These are phyloP conservation scores for Amanita pallidorosea DNA, from an alignment of 768 basidiomycete species.

Conservation along the genomic window DNA sequence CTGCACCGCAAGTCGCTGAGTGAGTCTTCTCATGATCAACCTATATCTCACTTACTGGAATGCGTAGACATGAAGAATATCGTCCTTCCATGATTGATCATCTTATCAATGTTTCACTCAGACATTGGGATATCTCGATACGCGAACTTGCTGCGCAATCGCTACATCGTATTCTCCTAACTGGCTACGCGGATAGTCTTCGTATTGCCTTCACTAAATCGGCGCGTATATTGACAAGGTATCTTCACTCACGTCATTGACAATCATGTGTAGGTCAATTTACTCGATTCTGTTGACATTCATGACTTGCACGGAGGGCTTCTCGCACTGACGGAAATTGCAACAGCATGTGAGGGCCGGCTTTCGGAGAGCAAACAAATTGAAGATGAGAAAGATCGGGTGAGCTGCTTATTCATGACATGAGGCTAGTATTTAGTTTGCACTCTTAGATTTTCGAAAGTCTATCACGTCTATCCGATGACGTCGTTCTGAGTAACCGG, in stretches of 20 bases:
- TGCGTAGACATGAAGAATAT: conserved; percentile 69
- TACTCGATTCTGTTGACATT: conserved; percentile 55
- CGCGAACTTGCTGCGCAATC: conserved; percentile 70
- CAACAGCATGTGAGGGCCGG: conserved; percentile 33
- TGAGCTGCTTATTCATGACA: background rate
- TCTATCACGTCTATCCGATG: conserved; percentile 44
- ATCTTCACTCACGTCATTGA: background rate
- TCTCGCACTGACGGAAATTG: conserved; percentile 63
- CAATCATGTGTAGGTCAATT: conserved; percentile 28
- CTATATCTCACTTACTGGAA: conserved; percentile 4
- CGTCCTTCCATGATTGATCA: conserved; percentile 59
- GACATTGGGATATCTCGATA: conserved; percentile 87
- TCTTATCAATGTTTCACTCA: conserved; percentile 58
- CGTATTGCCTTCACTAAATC: conserved; percentile 36
- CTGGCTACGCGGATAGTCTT: conserved; percentile 45
- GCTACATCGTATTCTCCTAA: conserved; percentile 52
- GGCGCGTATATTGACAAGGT: conserved; percentile 28
- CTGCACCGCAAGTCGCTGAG: conserved; percentile 83
- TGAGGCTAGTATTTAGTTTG: background rate
- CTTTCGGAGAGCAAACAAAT: background rate
- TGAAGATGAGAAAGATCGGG: background rate
- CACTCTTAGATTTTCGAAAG: conserved; percentile 50
- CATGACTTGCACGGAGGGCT: conserved; percentile 76
- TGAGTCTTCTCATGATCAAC: conserved; percentile 28
- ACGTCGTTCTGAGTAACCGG: conserved; percentile 49